These are phyloP conservation scores for Cardiospermum halicacabum DNA, from an alignment of 345 rosid species.

Conservation along the genomic window DNA sequence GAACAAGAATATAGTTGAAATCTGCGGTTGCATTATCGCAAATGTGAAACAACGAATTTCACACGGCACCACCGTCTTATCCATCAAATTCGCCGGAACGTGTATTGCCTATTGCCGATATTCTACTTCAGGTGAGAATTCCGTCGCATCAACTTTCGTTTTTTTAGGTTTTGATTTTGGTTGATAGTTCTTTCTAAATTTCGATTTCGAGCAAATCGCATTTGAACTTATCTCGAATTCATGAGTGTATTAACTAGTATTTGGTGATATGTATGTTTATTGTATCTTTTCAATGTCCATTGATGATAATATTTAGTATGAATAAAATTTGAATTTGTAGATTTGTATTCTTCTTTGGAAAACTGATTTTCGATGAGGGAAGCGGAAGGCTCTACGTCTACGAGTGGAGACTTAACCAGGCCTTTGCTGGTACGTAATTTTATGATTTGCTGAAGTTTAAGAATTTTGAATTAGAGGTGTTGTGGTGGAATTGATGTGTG, in stretches of 20 bases:
- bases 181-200: too few species aligned
- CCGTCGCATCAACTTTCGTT: neutral
- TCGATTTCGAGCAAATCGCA: neutral
- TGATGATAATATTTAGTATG: neutral
- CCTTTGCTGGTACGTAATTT: conserved; percentile 19
- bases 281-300: neutral
- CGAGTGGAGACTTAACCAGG: conserved; percentile 18
- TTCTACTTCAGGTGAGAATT: conserved; percentile 9
- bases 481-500: neutral
- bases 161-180: conserved; percentile 3
- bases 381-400: conserved; percentile 20
- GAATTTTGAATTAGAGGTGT: neutral
- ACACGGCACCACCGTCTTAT: neutral
- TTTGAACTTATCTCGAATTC: neutral
- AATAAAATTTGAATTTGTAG: neutral
- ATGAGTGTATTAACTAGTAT: neutral
- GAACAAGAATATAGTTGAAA: neutral
- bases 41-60: conserved; percentile 1
- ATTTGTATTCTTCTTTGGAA: conserved; percentile 8
- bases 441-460: neutral
- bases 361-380: conserved; percentile 17
- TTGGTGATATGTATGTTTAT: neutral
- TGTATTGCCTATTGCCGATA: neutral
- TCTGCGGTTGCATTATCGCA: neutral
- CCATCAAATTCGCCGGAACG: neutral